A percentile compares a stretch with the other conserved stretches of the same genome.
These are phyloP conservation scores for Grosmannia serpens DNA, from an alignment of 2,329 filamentous ascomycete species.

Conservation along the genomic window DNA sequence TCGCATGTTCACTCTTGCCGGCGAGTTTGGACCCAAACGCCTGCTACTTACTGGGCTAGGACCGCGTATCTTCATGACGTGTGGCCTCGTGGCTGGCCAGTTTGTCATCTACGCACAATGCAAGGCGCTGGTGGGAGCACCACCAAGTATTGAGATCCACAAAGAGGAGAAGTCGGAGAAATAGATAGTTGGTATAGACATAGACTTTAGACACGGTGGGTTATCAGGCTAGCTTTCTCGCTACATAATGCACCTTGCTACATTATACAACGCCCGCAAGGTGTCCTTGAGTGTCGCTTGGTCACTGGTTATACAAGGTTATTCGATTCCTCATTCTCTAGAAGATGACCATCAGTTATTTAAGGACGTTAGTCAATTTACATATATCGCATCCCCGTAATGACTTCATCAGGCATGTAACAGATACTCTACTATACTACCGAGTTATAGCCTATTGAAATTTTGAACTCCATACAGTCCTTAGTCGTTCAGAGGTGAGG, in stretches of 20 bases:
- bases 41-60: slow-evolving; percentile 36
- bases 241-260: background rate
- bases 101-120: slow-evolving; percentile 46
- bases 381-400: too few relatives aligned
- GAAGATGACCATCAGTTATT: too few relatives aligned
- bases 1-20: slow-evolving; percentile 39
- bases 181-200: background rate
- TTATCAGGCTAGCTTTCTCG: background rate
- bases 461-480: too few relatives aligned
- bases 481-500: too few relatives aligned
- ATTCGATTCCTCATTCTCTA: too few relatives aligned
- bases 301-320: background rate
- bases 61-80: slow-evolving; percentile 41
- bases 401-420: too few relatives aligned
- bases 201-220: background rate
- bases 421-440: too few relatives aligned
- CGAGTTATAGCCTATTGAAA: too few relatives aligned
- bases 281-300: background rate
- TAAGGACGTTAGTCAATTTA: too few relatives aligned
- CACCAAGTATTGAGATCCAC: slow-evolving; percentile 40
- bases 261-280: background rate
- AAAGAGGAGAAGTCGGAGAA: slow-evolving; percentile 24
- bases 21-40: slow-evolving; percentile 37
- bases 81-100: slow-evolving; percentile 38
- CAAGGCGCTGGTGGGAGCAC: slow-evolving; percentile 39